phyloP scores from a whole-genome alignment of 2,329 filamentous ascomycete species.

The Colletotrichum tropicale region DNA sequence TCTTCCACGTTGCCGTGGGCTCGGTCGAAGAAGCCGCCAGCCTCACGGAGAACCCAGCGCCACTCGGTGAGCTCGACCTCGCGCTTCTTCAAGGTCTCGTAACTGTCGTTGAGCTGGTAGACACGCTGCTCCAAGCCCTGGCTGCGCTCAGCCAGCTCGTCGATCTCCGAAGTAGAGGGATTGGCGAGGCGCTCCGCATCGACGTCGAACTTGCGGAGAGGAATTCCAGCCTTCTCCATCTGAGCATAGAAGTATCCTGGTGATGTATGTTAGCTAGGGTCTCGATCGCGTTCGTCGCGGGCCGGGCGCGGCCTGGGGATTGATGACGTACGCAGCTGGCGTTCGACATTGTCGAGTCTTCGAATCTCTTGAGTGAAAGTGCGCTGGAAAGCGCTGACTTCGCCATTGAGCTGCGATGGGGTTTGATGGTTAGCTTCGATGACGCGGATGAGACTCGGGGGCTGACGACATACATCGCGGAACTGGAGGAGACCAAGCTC shows the following conservation, averaged over 20 bases:
- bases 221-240: slow-evolving; percentile 91
- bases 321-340: slow-evolving; percentile 82
- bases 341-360: slow-evolving; percentile 95
- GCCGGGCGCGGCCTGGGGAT: neutral
- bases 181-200: slow-evolving; percentile 86
- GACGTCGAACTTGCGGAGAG: slow-evolving; percentile 88
- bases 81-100: slow-evolving; percentile 96
- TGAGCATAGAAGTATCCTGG: slow-evolving; percentile 91
- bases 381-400: slow-evolving; percentile 92
- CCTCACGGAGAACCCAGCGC: slow-evolving; percentile 97
- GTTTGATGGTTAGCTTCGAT: slow-evolving; percentile 24
- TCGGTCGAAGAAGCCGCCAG: slow-evolving; percentile 95
- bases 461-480: slow-evolving; percentile 75
- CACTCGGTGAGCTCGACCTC: slow-evolving; percentile 97
- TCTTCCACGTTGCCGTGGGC: slow-evolving; percentile 97
- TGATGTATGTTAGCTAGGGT: slow-evolving; percentile 31
- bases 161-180: slow-evolving; percentile 92
- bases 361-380: slow-evolving; percentile 98
- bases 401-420: slow-evolving; percentile 77
- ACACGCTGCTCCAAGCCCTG: slow-evolving; percentile 92
- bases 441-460: neutral
- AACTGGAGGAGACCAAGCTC: slow-evolving; percentile 98
- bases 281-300: neutral
- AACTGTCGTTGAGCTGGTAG: slow-evolving; percentile 93
- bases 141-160: slow-evolving; percentile 90